Evolutionary conservation across 306 rosid genomes (phyloP).

Genomic region (Datisca glomerata): DNA sequence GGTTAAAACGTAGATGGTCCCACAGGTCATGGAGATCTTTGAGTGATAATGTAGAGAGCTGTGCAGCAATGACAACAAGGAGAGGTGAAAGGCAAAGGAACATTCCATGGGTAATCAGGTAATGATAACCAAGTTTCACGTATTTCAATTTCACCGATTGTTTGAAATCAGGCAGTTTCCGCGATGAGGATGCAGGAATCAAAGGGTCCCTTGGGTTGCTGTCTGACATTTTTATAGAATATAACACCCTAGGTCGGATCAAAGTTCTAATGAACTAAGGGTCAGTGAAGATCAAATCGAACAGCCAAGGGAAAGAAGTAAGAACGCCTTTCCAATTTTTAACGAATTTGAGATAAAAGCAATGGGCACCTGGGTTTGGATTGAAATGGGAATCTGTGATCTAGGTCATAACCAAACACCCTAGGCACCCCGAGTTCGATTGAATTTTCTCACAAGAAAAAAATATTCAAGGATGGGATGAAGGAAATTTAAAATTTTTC

Average conservation of each 20-base stretch:
- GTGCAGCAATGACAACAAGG: constrained; percentile 18
- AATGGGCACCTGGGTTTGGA: too few relatives aligned
- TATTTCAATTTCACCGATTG: constrained; percentile 45
- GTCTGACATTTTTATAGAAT: constrained; percentile 23
- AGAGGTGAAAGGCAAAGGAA: constrained; percentile 32
- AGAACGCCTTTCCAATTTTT: constrained; percentile 3
- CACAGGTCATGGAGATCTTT: constrained; percentile 36
- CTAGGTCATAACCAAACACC: constrained; percentile 1
- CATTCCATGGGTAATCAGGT: constrained; percentile 50
- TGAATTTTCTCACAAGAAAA: too few relatives aligned
- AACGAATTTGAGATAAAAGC: constrained; percentile 4
- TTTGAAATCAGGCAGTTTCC: constrained; percentile 40
- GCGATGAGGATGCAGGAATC: constrained; percentile 13
- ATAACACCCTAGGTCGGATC: constrained; percentile 4
- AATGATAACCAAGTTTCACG: constrained; percentile 48
- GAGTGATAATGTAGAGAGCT: constrained; percentile 32
- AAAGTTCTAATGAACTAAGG: constrained; percentile 4
- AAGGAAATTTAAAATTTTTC: background rate
- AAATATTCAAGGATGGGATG: too few relatives aligned
- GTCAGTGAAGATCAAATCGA: constrained; percentile 8
- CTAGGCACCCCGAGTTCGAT: background rate
- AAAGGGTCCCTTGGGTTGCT: constrained; percentile 18
- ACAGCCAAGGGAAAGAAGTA: constrained; percentile 9
- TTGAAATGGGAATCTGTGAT: constrained; percentile 7
- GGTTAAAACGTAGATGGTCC: constrained; percentile 35